Conservation (phyloP, 352 stramenopile genomes). For the Phytophthora litchii region DNA sequence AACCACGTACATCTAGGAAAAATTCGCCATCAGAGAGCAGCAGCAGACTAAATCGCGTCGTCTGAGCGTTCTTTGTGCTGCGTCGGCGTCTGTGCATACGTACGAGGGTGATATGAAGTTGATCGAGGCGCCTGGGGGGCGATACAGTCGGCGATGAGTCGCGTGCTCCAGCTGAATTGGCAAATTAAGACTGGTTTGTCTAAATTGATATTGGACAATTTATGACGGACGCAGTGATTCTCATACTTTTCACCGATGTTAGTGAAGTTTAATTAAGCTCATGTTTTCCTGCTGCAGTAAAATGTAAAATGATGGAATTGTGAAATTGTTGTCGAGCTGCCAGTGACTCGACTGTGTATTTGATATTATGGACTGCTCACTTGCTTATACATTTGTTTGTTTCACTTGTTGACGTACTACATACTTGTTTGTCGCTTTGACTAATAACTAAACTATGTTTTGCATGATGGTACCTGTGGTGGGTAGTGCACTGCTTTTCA, state of each 20-base stretch:
- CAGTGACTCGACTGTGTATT: conserved; percentile 5
- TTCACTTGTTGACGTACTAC: conserved; percentile 1
- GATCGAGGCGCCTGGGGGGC: background rate
- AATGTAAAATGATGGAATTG: background rate
- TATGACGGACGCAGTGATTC: too few species aligned
- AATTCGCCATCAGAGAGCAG: conserved; percentile 93
- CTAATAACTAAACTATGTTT: conserved; percentile 20
- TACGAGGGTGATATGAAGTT: background rate
- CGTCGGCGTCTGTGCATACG: conserved; percentile 36
- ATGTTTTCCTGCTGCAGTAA: too few species aligned
- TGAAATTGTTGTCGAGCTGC: conserved; percentile 10
- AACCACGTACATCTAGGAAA: conserved; percentile 81
- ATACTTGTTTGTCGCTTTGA: conserved; percentile 1
- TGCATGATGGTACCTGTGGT: conserved; percentile 16
- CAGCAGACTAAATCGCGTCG: conserved; percentile 87
- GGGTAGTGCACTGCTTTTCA: conserved; percentile 14
- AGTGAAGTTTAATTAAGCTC: too few species aligned
- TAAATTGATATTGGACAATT: conserved; percentile 12
- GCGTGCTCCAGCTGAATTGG: background rate
- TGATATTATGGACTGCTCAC: conserved; percentile 2
- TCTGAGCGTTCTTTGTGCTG: conserved; percentile 48
- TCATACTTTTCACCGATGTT: too few species aligned
- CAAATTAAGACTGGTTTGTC: background rate
- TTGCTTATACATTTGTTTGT: conserved; percentile 12
- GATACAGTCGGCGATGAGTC: background rate